Conservation (phyloP, 768 basidiomycete genomes). For the Piloderma croceum region DNA sequence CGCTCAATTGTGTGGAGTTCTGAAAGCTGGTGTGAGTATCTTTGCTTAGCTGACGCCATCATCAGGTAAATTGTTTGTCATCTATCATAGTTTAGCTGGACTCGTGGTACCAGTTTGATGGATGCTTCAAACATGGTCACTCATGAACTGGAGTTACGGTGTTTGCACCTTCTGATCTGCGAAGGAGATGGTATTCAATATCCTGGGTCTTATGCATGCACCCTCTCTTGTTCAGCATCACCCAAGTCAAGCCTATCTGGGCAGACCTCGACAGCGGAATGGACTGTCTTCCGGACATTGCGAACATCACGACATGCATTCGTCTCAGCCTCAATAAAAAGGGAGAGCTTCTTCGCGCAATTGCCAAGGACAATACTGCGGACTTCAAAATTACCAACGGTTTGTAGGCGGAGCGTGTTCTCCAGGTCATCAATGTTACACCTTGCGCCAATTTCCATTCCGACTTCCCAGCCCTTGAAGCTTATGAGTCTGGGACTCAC, state of each 20-base stretch:
- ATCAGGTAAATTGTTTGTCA: slow-evolving; percentile 65
- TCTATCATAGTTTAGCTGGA: slow-evolving; percentile 59
- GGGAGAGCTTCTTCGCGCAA: slow-evolving; percentile 88
- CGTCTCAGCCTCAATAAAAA: slow-evolving; percentile 77
- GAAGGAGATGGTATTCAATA: slow-evolving; percentile 99
- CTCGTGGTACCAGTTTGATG: slow-evolving; percentile 97
- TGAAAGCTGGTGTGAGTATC: slow-evolving; percentile 98
- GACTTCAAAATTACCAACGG: slow-evolving; percentile 92
- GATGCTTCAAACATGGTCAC: slow-evolving; percentile 91
- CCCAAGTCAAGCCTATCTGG: slow-evolving; percentile 99
- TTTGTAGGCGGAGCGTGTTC: slow-evolving; percentile 83
- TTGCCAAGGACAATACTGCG: slow-evolving; percentile 90
- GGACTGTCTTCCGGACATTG: slow-evolving; percentile 93
- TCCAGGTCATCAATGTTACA: slow-evolving; percentile 88
- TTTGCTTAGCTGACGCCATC: slow-evolving; percentile 95
- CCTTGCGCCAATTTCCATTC: slow-evolving; percentile 98
- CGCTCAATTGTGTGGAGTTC: no score
- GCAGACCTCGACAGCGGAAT: slow-evolving; percentile 97
- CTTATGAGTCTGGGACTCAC: no score
- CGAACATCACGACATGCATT: slow-evolving; percentile 85
- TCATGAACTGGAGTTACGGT: slow-evolving; percentile 84
- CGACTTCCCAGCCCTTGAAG: slow-evolving; percentile 85
- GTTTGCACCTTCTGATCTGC: slow-evolving; percentile 99
- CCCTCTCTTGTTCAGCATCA: slow-evolving; percentile 97
- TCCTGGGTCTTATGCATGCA: slow-evolving; percentile 99